Conservation (phyloP, 2,329 filamentous ascomycete species). For the Fusarium chuoi region DNA sequence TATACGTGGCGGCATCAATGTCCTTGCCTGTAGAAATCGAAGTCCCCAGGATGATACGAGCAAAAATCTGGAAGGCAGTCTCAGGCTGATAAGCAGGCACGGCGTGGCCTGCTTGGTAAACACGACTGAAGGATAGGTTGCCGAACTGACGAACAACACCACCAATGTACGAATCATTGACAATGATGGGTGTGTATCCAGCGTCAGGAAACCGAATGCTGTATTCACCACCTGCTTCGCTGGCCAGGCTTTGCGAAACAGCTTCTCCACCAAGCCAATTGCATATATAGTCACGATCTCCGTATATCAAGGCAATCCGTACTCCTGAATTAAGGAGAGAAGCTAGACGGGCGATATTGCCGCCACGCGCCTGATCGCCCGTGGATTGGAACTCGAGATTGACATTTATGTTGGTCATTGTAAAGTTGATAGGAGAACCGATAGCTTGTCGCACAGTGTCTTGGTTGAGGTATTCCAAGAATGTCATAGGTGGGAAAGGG, state of each 20-base stretch:
- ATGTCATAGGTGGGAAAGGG: slow-evolving; percentile 71
- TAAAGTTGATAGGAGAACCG: slow-evolving; percentile 71
- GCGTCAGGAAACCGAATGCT: slow-evolving; percentile 67
- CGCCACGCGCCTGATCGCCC: slow-evolving; percentile 72
- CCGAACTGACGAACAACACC: slow-evolving; percentile 81
- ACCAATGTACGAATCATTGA: slow-evolving; percentile 74
- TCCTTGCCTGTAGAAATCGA: slow-evolving; percentile 65
- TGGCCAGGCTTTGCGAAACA: slow-evolving; percentile 71
- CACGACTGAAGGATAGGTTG: slow-evolving; percentile 74
- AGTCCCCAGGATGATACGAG: slow-evolving; percentile 66
- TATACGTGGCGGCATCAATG: slow-evolving; percentile 63
- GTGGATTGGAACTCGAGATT: slow-evolving; percentile 58
- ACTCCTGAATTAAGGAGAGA: slow-evolving; percentile 70
- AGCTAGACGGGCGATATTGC: slow-evolving; percentile 68
- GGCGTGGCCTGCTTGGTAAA: slow-evolving; percentile 74
- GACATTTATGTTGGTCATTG: slow-evolving; percentile 59
- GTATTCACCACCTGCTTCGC: slow-evolving; percentile 59
- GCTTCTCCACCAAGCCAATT: slow-evolving; percentile 81
- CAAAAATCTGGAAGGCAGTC: slow-evolving; percentile 68
- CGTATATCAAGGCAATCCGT: slow-evolving; percentile 77
- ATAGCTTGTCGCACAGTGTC: slow-evolving; percentile 66
- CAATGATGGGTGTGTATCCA: slow-evolving; percentile 77
- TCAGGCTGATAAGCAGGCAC: slow-evolving; percentile 70
- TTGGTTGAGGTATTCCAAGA: slow-evolving; percentile 72
- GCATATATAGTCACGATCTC: slow-evolving; percentile 71